Evolutionary conservation across 1,139 yeast genomes (phyloP).

Genomic region (Protomyces gravidus): DNA sequence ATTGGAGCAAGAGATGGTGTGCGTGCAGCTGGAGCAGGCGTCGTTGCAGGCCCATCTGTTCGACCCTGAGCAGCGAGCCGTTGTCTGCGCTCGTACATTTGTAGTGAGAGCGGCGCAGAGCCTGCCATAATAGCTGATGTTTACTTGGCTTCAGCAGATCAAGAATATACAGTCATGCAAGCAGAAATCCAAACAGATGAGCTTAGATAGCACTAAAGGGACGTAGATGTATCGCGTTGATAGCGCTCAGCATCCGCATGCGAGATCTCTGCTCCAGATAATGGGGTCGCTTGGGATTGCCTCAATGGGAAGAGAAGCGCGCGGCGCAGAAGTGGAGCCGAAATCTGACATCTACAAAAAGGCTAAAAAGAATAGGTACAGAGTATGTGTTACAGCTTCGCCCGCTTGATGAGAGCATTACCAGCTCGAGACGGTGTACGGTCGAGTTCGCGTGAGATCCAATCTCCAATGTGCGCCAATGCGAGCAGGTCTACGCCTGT

Average conservation of each 20-base stretch:
- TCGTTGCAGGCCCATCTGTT: neutral
- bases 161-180: too few species aligned
- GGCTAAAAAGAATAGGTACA: too few species aligned
- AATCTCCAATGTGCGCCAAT: constrained; percentile 39
- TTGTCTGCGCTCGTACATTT: neutral
- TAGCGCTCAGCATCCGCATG: too few species aligned
- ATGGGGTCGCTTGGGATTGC: too few species aligned
- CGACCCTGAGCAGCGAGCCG: neutral
- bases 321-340: too few species aligned
- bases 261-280: too few species aligned
- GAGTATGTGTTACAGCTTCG: constrained; percentile 4
- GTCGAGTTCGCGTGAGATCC: constrained; percentile 38
- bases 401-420: constrained; percentile 35
- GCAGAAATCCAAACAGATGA: too few species aligned
- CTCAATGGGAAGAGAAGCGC: too few species aligned
- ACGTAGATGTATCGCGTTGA: too few species aligned
- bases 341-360: too few species aligned
- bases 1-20: neutral
- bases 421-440: constrained; percentile 41
- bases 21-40: neutral
- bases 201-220: too few species aligned
- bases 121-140: neutral
- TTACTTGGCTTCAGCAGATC: too few species aligned
- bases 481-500: constrained; percentile 40
- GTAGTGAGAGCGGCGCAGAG: neutral